Percentiles rank a stretch among this genome's conserved stretches.
These are phyloP conservation scores for Fusarium staphyleae DNA, from an alignment of 2,329 filamentous ascomycete genomes.

Conservation along the genomic window DNA sequence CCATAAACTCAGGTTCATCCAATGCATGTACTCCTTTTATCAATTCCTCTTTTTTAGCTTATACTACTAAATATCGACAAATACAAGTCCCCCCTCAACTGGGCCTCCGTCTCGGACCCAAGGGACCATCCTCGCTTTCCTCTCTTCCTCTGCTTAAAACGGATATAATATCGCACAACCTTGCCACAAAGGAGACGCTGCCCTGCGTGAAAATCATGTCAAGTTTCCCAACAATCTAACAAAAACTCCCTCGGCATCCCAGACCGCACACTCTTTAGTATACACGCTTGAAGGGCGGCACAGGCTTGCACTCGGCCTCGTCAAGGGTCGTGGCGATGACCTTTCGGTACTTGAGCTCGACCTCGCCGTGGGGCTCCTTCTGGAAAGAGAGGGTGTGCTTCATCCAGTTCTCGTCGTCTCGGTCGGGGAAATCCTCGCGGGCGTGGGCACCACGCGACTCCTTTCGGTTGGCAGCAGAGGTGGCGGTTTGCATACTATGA, in stretches of 20 bases:
- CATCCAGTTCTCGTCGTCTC: slow-evolving; percentile 98
- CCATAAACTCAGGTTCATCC: too few species aligned
- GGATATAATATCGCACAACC: slow-evolving; percentile 42
- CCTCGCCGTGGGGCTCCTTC: slow-evolving; percentile 86
- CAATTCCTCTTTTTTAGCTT: slow-evolving; percentile 27
- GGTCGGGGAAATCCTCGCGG: slow-evolving; percentile 93
- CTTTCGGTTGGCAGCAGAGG: slow-evolving; percentile 89
- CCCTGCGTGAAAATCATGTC: slow-evolving; percentile 38
- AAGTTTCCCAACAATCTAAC: slow-evolving; percentile 39
- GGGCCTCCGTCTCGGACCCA: slow-evolving; percentile 12
- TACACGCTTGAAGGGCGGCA: slow-evolving; percentile 95
- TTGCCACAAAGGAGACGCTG: slow-evolving; percentile 42
- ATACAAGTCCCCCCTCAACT: slow-evolving; percentile 28
- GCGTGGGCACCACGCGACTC: slow-evolving; percentile 97
- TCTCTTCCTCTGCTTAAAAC: slow-evolving; percentile 24
- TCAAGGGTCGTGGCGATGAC: slow-evolving; percentile 87
- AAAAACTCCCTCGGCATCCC: slow-evolving; percentile 33
- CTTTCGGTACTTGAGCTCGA: slow-evolving; percentile 84
- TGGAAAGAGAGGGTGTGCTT: slow-evolving; percentile 98
- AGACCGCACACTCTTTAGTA: slow-evolving; percentile 64
- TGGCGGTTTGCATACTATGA: slow-evolving; percentile 83
- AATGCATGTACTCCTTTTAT: slow-evolving; percentile 3
- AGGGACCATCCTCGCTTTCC: slow-evolving; percentile 24
- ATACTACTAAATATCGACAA: slow-evolving; percentile 35
- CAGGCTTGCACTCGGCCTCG: slow-evolving; percentile 93